Conservation (phyloP, 2,329 filamentous ascomycete genomes). For the Lasiodiplodia citricola region DNA sequence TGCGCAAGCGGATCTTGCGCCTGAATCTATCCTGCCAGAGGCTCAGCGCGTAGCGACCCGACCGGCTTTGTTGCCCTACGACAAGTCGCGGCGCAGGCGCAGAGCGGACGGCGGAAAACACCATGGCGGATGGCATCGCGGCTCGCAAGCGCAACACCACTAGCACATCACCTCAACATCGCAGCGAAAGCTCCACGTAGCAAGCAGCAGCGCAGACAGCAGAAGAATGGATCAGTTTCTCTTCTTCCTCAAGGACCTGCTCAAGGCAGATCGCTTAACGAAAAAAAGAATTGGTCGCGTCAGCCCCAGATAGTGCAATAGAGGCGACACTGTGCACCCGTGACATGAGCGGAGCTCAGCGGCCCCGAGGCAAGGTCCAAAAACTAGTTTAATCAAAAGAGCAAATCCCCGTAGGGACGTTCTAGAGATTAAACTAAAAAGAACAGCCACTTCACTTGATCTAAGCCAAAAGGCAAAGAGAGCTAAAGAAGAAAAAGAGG, state of each 20-base stretch:
- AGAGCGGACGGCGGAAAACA: background rate
- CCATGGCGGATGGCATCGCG: background rate
- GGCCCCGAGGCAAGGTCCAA: background rate
- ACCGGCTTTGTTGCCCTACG: background rate
- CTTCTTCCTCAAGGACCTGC: conserved; percentile 4
- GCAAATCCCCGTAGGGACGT: background rate
- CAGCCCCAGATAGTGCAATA: conserved; percentile 1
- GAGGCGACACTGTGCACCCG: background rate
- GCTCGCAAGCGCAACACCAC: background rate
- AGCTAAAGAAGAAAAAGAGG: conserved; percentile 12
- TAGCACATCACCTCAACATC: background rate
- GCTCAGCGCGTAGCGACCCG: background rate
- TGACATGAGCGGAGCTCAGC: background rate
- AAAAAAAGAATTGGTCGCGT: background rate
- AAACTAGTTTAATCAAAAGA: background rate
- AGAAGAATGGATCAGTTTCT: background rate
- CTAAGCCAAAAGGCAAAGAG: conserved; percentile 19
- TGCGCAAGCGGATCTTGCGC: background rate
- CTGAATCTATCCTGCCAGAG: background rate
- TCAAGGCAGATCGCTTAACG: conserved; percentile 1
- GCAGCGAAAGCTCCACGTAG: background rate
- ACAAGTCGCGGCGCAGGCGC: background rate
- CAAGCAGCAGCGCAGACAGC: background rate
- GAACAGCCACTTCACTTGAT: conserved; percentile 5
- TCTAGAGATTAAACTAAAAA: background rate